These are phyloP conservation scores for Lactarius trivialis DNA, from an alignment of 768 basidiomycete species.

Conservation along the genomic window DNA sequence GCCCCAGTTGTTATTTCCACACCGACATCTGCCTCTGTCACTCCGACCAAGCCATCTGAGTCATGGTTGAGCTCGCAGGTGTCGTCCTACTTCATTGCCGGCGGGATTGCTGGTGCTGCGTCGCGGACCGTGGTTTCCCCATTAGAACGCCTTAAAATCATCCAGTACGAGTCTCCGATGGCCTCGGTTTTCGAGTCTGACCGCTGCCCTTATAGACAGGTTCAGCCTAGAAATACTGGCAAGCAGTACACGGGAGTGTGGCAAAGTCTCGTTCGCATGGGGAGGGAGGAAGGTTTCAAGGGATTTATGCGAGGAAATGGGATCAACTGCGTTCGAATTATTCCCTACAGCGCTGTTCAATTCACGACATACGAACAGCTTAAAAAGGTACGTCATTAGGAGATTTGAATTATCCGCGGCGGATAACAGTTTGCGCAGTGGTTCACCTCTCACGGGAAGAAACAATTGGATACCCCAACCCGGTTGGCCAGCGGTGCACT, in stretches of 20 bases:
- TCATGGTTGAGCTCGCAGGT: conserved; percentile 32
- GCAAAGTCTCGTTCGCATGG: conserved; percentile 81
- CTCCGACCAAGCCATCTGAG: conserved; percentile 13
- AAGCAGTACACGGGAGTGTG: conserved; percentile 80
- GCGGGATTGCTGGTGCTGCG: conserved; percentile 52
- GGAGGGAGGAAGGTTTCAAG: conserved; percentile 86
- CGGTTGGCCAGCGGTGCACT: conserved; percentile 81
- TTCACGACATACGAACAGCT: conserved; percentile 87
- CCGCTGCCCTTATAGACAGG: conserved; percentile 54
- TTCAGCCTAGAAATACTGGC: conserved; percentile 63
- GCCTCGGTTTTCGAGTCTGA: background rate
- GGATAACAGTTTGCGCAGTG: conserved; percentile 36
- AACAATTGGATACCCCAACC: conserved; percentile 81
- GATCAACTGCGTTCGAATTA: conserved; percentile 86
- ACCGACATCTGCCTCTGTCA: background rate
- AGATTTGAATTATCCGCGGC: background rate
- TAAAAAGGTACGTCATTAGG: conserved; percentile 55
- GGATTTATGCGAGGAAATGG: conserved; percentile 94
- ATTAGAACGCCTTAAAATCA: conserved; percentile 90
- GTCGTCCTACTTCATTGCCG: conserved; percentile 47
- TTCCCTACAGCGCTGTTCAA: conserved; percentile 85
- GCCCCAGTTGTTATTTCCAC: background rate
- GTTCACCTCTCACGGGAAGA: conserved; percentile 64
- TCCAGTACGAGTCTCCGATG: conserved; percentile 55
- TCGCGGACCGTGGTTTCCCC: conserved; percentile 91